Evolutionary conservation across 2,329 filamentous ascomycete genomes (phyloP).

Genomic region (Rosellinia necatrix): DNA sequence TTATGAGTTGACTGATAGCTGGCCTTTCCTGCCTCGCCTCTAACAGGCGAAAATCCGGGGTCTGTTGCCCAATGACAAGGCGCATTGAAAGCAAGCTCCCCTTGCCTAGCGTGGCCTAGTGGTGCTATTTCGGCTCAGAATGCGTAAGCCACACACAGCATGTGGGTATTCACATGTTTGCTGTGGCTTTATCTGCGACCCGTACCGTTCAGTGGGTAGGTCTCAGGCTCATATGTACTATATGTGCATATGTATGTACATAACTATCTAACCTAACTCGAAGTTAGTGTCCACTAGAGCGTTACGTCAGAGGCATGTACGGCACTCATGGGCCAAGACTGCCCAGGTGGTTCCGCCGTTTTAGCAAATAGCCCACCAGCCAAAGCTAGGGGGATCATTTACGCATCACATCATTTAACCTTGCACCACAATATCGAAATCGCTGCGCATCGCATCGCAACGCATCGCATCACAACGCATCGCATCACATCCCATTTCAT

Average conservation of each 20-base stretch:
- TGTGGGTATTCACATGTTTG: slow-evolving; percentile 3
- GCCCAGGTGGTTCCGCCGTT: not conserved
- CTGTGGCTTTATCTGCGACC: slow-evolving; percentile 8
- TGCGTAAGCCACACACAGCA: slow-evolving; percentile 28
- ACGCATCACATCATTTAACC: not conserved
- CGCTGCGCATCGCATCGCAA: slow-evolving; percentile 3
- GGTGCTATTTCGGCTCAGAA: not conserved
- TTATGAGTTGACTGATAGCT: slow-evolving; percentile 33
- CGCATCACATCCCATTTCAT: no score
- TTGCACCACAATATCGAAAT: slow-evolving; percentile 1
- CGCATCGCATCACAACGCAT: slow-evolving; percentile 5
- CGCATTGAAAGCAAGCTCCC: slow-evolving; percentile 33
- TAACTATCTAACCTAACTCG: no score
- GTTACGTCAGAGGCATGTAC: not conserved
- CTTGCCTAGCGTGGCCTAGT: slow-evolving; percentile 25
- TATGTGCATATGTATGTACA: no score
- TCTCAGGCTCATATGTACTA: no score
- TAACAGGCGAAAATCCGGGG: slow-evolving; percentile 25
- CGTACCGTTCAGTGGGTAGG: no score
- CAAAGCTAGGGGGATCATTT: not conserved
- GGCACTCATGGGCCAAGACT: slow-evolving; percentile 1
- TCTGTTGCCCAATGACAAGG: slow-evolving; percentile 30
- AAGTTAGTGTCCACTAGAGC: not conserved
- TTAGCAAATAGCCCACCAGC: not conserved
- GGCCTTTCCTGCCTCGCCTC: slow-evolving; percentile 38